These are phyloP conservation scores for Solanum rostratum DNA, from an alignment of 257 asterid species.

Conservation along the genomic window DNA sequence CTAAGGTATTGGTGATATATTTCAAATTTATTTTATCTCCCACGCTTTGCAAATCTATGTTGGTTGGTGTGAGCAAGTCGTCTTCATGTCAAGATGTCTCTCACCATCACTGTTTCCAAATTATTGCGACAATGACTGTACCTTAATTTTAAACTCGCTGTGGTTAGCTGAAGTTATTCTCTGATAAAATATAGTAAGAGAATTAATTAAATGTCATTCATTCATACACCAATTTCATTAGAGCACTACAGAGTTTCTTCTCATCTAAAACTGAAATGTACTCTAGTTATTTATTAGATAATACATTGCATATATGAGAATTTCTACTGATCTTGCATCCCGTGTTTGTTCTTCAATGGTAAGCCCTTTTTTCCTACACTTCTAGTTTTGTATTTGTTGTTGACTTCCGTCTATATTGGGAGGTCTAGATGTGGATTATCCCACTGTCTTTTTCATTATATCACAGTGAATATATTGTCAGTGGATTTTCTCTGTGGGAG, in stretches of 20 bases:
- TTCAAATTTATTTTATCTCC: background rate
- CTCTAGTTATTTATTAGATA: background rate
- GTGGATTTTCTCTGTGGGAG: background rate
- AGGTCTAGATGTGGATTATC: background rate
- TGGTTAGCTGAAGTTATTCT: background rate
- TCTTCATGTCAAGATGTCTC: background rate
- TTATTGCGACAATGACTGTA: background rate
- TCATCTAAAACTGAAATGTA: background rate
- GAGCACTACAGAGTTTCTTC: background rate
- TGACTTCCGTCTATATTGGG: background rate
- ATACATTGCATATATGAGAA: background rate
- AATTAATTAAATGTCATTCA: background rate
- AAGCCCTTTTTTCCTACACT: background rate
- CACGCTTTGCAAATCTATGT: background rate
- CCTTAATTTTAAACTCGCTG: background rate
- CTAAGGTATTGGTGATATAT: slow-evolving; percentile 33
- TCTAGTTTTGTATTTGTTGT: background rate
- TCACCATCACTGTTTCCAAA: background rate
- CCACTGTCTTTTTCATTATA: background rate
- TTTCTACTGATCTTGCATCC: background rate
- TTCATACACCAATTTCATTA: background rate
- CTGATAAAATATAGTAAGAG: background rate
- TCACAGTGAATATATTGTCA: background rate
- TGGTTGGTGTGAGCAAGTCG: background rate
- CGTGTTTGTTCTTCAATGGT: background rate